Evolutionary conservation across 129 eudicot species (phyloP).

Genomic region (Sambucus nigra): DNA sequence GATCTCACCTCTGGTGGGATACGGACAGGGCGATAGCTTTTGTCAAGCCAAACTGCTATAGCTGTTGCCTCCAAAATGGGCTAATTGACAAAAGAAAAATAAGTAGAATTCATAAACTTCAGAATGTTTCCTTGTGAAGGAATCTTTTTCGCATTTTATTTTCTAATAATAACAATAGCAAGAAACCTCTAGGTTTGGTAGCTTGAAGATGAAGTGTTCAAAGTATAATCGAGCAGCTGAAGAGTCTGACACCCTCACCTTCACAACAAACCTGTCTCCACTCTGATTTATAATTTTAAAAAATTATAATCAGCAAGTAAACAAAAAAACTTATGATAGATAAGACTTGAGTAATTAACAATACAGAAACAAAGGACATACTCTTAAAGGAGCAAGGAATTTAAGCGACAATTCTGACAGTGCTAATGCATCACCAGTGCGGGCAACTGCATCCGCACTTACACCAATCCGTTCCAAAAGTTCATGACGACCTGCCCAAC

Average conservation of each 20-base stretch:
- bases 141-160: neutral
- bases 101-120: neutral
- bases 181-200: constrained; percentile 71
- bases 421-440: constrained; percentile 71
- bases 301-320: neutral
- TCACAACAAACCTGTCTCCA: constrained; percentile 62
- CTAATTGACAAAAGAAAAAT: constrained; percentile 40
- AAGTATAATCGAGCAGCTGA: constrained; percentile 82
- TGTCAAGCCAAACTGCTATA: constrained; percentile 91
- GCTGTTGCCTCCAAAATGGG: constrained; percentile 76
- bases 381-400: constrained; percentile 79
- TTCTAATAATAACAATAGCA: neutral
- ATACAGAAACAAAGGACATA: constrained; percentile 21
- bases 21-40: constrained; percentile 73
- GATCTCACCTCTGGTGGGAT: constrained; percentile 68
- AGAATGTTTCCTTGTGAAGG: neutral
- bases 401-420: constrained; percentile 69
- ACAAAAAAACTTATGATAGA: neutral
- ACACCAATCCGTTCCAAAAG: constrained; percentile 67
- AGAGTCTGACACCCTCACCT: constrained; percentile 54
- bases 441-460: constrained; percentile 63
- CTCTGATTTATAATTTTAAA: constrained; percentile 40
- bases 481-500: constrained; percentile 55
- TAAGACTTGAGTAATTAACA: neutral
- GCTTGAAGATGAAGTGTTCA: constrained; percentile 67